These are phyloP conservation scores for Wickerhamomyces bovis DNA, from an alignment of 805 yeast genomes.

Conservation along the genomic window DNA sequence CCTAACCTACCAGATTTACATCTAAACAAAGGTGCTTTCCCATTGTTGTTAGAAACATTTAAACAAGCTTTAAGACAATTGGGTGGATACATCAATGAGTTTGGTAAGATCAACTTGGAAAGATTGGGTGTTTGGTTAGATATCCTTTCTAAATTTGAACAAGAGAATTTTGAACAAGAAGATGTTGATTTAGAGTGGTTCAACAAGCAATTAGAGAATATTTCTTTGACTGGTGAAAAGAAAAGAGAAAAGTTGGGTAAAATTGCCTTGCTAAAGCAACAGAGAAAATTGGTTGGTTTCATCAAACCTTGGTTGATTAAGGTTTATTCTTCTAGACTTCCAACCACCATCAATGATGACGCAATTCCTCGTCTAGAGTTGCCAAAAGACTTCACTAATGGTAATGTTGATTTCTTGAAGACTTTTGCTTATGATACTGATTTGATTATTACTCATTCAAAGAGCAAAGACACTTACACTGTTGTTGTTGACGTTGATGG, in stretches of 20 bases:
- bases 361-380: constrained; percentile 38
- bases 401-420: constrained; percentile 55
- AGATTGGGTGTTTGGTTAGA: constrained; percentile 74
- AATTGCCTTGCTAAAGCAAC: constrained; percentile 59
- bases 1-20: constrained; percentile 94
- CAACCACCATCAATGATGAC: constrained; percentile 22
- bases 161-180: constrained; percentile 77
- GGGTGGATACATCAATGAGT: constrained; percentile 81
- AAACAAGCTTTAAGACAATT: constrained; percentile 66
- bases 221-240: constrained; percentile 66
- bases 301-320: constrained; percentile 43
- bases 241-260: constrained; percentile 63
- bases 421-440: constrained; percentile 63
- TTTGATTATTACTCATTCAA: constrained; percentile 58
- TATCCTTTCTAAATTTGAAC: constrained; percentile 71
- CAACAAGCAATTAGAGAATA: constrained; percentile 74
- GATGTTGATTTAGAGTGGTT: constrained; percentile 89
- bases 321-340: constrained; percentile 25
- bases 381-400: constrained; percentile 33
- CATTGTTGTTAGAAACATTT: constrained; percentile 83
- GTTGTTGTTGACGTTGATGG: constrained; percentile 71
- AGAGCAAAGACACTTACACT: constrained; percentile 47
- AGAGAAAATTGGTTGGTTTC: constrained; percentile 62
- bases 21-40: constrained; percentile 93
- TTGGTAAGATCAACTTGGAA: constrained; percentile 72